Percentiles rank a stretch among this genome's conserved stretches.
These are phyloP conservation scores for Talaromyces thailandensis DNA, from an alignment of 495 filamentous ascomycete genomes.

Conservation along the genomic window DNA sequence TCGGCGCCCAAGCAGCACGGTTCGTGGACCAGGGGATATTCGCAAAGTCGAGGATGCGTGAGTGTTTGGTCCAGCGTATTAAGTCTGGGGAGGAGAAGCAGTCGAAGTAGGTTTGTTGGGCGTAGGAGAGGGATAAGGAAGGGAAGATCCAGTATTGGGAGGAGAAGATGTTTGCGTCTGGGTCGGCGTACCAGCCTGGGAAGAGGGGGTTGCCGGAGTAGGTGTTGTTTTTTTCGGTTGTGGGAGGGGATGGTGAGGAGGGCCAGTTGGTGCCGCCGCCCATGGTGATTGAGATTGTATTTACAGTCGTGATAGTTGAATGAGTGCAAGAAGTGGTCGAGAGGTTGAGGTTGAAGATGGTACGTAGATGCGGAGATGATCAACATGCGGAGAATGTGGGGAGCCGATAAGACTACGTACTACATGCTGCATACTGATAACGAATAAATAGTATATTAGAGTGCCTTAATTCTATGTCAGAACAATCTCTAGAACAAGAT, in stretches of 20 bases:
- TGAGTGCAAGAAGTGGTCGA: background rate
- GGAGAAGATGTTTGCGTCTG: constrained; percentile 34
- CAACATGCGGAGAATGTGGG: background rate
- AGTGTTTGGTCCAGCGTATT: constrained; percentile 34
- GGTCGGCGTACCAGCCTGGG: constrained; percentile 39
- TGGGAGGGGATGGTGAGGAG: background rate
- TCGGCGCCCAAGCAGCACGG: constrained; percentile 36
- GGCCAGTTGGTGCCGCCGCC: background rate
- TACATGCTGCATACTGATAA: background rate
- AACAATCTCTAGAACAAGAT: background rate
- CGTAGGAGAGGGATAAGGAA: constrained; percentile 28
- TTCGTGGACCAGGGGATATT: constrained; percentile 32
- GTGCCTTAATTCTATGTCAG: background rate
- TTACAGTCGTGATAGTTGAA: background rate
- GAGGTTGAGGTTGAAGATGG: background rate
- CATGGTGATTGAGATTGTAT: background rate
- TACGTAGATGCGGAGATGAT: background rate
- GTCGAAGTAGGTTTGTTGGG: constrained; percentile 36
- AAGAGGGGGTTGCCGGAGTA: constrained; percentile 30
- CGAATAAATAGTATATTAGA: background rate
- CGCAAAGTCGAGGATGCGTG: constrained; percentile 24
- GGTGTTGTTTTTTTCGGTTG: background rate
- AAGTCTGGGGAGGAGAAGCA: constrained; percentile 38
- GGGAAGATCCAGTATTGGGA: constrained; percentile 36
- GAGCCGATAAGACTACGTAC: background rate